Evolutionary conservation across 768 basidiomycete species (phyloP), one percentile per base, ranked within the genome.

Genomic region (Lentinula guzmanii): DNA sequence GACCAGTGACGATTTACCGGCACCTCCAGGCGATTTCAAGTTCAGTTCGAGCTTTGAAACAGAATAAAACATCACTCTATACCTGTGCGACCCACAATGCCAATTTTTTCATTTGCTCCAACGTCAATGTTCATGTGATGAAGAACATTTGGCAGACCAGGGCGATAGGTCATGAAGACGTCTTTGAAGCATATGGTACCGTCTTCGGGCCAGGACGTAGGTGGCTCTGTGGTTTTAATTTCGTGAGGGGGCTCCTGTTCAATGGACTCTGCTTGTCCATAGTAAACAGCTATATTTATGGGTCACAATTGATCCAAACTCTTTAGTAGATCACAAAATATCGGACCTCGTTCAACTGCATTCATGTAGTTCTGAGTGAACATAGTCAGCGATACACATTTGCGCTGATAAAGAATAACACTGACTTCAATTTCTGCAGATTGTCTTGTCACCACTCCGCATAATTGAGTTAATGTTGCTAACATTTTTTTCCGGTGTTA

Each of bases 81-180:
- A 35, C 51, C 53, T 8, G 52, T 77, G 69, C 85, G 69, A 55
- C 89, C 89, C 11, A 92, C 89, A 39, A 92, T 82, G 10, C 89
- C 90, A 57, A 92, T 85, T 75, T 90, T 90, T 72, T 94, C 89
- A 0, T 86, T 85, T 0, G 81, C 82, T 1, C 75, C 70, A 46
- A 92, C 80, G n/a, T 73, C 72, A 65, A 91, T 52, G 5, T 80
- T 80, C 18, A 92, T 74, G 0, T 83, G 83, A 65, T 85, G 85
- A 41, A 93, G 76, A 5, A 91, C 89, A 11, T 82, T 79, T 0
- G 90, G 89, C 11, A 91, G 74, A 4, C 86, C 88, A 0, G 84
- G 80, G 21, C 91, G 75, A 68, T 93, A 92, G 15, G 76, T 75
- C 82, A 88, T 81, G 7, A 72, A 68, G 18, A 87, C 76, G 37